Evolutionary conservation across 305 asterid species (phyloP).

Genomic region (Rubia balearica): DNA sequence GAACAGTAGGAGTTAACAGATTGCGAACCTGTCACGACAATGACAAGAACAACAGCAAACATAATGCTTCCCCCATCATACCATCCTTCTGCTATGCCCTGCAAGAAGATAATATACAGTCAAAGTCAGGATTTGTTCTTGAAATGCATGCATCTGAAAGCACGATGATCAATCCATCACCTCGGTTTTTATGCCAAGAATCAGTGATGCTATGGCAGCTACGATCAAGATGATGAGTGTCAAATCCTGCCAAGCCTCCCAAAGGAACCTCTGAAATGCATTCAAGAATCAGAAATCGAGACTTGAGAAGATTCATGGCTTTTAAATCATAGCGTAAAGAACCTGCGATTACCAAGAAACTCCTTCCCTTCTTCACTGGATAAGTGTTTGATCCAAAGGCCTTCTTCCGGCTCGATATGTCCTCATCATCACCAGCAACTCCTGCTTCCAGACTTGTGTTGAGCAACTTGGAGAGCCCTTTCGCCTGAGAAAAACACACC

Average conservation of each 20-base stretch:
- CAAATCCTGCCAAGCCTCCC: constrained; percentile 95
- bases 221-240: constrained; percentile 80
- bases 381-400: constrained; percentile 85
- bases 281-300: constrained; percentile 11
- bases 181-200: constrained; percentile 84
- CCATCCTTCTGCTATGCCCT: constrained; percentile 91
- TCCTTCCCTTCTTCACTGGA: constrained; percentile 78
- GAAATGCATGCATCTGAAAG: background rate
- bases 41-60: constrained; percentile 91
- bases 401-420: constrained; percentile 43
- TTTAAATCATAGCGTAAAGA: constrained; percentile 1
- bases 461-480: constrained; percentile 60
- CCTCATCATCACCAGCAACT: constrained; percentile 46
- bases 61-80: constrained; percentile 97
- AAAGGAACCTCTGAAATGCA: constrained; percentile 58
- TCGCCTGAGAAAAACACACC: constrained; percentile 36
- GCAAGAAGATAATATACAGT: constrained; percentile 5
- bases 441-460: constrained; percentile 33
- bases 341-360: constrained; percentile 49
- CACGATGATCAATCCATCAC: constrained; percentile 24
- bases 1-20: background rate
- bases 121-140: background rate
- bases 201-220: constrained; percentile 79
- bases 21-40: constrained; percentile 70
- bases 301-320: background rate